Conservation (phyloP, 306 rosid genomes). For the Morella rubra region DNA sequence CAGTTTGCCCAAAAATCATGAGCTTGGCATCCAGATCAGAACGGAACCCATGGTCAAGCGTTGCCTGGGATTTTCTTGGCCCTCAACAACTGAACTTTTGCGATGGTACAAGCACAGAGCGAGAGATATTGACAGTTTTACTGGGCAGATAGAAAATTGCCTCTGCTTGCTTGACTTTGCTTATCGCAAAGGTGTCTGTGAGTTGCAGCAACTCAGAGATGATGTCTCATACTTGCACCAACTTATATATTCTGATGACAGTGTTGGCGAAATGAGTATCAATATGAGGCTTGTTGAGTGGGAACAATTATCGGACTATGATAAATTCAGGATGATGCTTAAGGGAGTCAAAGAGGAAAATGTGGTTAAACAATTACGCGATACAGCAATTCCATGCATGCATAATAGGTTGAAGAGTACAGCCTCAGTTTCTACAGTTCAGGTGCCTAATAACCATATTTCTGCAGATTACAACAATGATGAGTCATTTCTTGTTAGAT, state of each 20-base stretch:
- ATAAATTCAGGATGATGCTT: constrained; percentile 82
- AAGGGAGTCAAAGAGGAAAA: constrained; percentile 78
- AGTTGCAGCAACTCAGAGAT: constrained; percentile 67
- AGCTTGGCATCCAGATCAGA: constrained; percentile 52
- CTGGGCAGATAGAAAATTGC: constrained; percentile 92
- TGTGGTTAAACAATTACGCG: constrained; percentile 54
- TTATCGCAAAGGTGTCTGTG: constrained; percentile 64
- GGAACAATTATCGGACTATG: constrained; percentile 73
- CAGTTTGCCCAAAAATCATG: constrained; percentile 44
- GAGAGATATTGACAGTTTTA: constrained; percentile 67
- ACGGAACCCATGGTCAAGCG: constrained; percentile 89
- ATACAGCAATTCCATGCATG: constrained; percentile 84
- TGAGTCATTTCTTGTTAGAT: constrained; percentile 80
- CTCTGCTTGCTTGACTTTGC: constrained; percentile 80
- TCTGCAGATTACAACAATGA: constrained; percentile 38
- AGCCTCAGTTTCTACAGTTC: constrained; percentile 33
- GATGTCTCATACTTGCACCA: constrained; percentile 71
- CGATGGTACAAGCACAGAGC: constrained; percentile 85
- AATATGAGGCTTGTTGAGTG: constrained; percentile 62
- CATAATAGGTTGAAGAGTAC: constrained; percentile 47
- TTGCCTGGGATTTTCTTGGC: constrained; percentile 72
- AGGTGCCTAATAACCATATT: constrained; percentile 29
- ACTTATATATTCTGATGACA: constrained; percentile 73
- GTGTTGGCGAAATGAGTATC: constrained; percentile 46
- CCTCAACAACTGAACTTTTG: constrained; percentile 65